Base-by-base conservation (phyloP, 345 rosid genomes). In the Bruguiera sexangula region DNA sequence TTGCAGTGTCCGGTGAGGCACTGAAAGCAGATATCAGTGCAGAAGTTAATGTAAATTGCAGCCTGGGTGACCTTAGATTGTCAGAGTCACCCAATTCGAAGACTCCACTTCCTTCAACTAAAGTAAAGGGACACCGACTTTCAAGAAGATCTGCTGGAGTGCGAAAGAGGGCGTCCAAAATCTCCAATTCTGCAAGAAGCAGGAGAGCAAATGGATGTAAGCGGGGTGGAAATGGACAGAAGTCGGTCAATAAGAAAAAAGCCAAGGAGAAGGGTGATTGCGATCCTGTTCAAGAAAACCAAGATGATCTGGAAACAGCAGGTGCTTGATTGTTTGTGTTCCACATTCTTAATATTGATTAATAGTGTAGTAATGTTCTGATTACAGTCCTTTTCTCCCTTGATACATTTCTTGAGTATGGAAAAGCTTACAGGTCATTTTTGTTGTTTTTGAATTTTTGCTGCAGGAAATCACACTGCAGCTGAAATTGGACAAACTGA, bases 141-240 rank as follows among this genome's bases (percentile, higher is more conserved):
- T 73, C 73, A 63, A 69, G 58, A 63, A 91, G 84, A 76, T 80
- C 88, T 59, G 64, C 69, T 71, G 82, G 79, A 77, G 73, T 57
- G 73, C 79, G 76, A 60, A 84, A 80, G 73, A 81, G 76, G 37
- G 79, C 65, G 65, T 85, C 91, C 74, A 82, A 78, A 82, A 66
- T 29, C 62, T 81, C 89, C 59, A 69, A 71, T 50, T 73, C 84
- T 53, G 71, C 68, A 48, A 85, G 75, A 78, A 81, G 72, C 84
- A 73, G 71, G 74, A 81, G 76, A 68, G 82, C 63, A 79, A 78
- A 52, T 76, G 72, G 75, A 70, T 73, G 67, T 68, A 82, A 62
- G 62, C 76, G 36, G 60, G 78, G 70, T 59, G 84, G 64, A 69
- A 75, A 75, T 31, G 78, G 74, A 39, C 73, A 11, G 55, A 80